Conservation (phyloP, 176 grass and related monocot species). For the Hsuehochloa calcarea region DNA sequence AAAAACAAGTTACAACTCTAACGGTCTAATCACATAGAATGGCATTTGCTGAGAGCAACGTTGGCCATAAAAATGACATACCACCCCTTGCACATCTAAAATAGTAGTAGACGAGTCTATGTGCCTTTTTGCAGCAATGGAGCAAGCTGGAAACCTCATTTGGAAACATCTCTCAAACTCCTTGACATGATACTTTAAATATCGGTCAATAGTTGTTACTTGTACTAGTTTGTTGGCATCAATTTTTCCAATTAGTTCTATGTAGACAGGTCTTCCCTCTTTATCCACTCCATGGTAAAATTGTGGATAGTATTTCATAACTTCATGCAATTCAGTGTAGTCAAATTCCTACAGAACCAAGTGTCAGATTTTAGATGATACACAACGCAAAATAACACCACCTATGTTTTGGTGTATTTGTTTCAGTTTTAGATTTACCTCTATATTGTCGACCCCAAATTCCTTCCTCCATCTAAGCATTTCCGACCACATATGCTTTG, state of each 20-base stretch:
- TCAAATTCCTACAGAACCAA: constrained; percentile 68
- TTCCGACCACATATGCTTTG: constrained; percentile 96
- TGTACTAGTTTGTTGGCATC: constrained; percentile 80
- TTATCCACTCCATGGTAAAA: constrained; percentile 98
- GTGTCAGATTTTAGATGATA: constrained; percentile 23
- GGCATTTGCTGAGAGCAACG: constrained; percentile 2
- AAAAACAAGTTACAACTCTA: constrained; percentile 28
- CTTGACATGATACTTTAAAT: constrained; percentile 90
- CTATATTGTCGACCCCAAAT: constrained; percentile 71
- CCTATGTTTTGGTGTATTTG: neutral
- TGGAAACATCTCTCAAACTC: constrained; percentile 67
- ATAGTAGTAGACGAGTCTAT: constrained; percentile 81
- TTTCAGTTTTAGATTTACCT: constrained; percentile 41
- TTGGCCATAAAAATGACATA: constrained; percentile 35
- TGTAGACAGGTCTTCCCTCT: constrained; percentile 87
- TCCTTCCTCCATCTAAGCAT: constrained; percentile 97
- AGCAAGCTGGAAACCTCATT: constrained; percentile 77
- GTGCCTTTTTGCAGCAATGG: constrained; percentile 71
- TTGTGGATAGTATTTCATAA: constrained; percentile 90
- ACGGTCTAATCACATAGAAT: constrained; percentile 4
- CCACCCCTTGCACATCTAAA: constrained; percentile 91
- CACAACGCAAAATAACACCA: neutral
- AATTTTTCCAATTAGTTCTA: constrained; percentile 86
- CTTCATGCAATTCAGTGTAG: constrained; percentile 66
- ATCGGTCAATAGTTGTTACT: constrained; percentile 89